Evolutionary conservation across 352 stramenopile genomes (phyloP).

Genomic region (Peronospora belbahrii): DNA sequence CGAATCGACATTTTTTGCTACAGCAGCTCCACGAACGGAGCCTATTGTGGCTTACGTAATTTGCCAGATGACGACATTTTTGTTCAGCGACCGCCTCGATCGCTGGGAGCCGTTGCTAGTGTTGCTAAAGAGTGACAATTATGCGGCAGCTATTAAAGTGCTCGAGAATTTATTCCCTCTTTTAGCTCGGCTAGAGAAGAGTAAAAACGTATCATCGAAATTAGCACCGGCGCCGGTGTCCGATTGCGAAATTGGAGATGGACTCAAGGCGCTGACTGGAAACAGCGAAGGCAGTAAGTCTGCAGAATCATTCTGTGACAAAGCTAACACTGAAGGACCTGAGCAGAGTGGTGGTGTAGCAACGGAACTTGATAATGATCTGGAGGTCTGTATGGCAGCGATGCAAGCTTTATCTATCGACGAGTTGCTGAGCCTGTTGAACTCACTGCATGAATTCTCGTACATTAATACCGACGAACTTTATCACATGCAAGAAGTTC

Average conservation of each 20-base stretch:
- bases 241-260: slow-evolving; percentile 12
- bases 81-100: slow-evolving; percentile 70
- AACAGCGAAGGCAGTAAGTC: slow-evolving; percentile 8
- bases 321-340: slow-evolving; percentile 2
- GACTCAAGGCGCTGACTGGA: slow-evolving; percentile 17
- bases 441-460: slow-evolving; percentile 52
- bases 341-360: slow-evolving; percentile 5
- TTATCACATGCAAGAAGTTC: slow-evolving; percentile 60
- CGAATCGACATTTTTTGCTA: slow-evolving; percentile 21
- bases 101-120: slow-evolving; percentile 76
- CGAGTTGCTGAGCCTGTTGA: slow-evolving; percentile 51
- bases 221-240: background rate
- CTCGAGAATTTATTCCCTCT: slow-evolving; percentile 68
- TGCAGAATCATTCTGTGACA: slow-evolving; percentile 2
- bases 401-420: slow-evolving; percentile 63
- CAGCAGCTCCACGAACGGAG: slow-evolving; percentile 55
- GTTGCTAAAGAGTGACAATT: slow-evolving; percentile 57
- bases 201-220: slow-evolving; percentile 14
- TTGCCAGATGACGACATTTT: slow-evolving; percentile 72
- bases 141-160: slow-evolving; percentile 56
- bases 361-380: slow-evolving; percentile 37
- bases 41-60: slow-evolving; percentile 82
- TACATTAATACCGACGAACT: slow-evolving; percentile 73
- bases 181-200: slow-evolving; percentile 46
- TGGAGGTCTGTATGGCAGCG: slow-evolving; percentile 63